Conservation (phyloP, 495 filamentous ascomycete genomes). For the Venustampulla echinocandica region DNA sequence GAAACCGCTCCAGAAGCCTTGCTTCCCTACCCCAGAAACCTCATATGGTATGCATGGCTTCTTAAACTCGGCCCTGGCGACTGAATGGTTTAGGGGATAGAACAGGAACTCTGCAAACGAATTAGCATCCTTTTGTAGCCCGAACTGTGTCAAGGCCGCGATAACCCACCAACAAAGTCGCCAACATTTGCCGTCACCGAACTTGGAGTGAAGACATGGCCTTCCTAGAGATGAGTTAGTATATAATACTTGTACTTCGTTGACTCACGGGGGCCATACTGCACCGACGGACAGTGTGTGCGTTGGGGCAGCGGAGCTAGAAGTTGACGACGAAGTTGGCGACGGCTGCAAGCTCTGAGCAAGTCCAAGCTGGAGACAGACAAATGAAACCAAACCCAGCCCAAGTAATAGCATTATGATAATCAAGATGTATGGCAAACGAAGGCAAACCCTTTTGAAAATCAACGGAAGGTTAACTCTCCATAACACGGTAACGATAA, state of each 20-base stretch:
- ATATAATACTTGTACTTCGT: neutral
- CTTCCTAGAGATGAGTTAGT: conserved; percentile 9
- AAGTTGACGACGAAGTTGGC: neutral
- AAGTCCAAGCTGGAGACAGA: neutral
- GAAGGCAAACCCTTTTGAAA: too few relatives aligned
- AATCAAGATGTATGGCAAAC: neutral
- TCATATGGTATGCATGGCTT: conserved; percentile 54
- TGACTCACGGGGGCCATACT: neutral
- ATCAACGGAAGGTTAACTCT: too few relatives aligned
- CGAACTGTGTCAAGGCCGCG: neutral
- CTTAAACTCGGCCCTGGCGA: conserved; percentile 44
- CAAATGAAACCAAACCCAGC: neutral
- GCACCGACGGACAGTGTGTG: conserved; percentile 1
- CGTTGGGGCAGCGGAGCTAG: neutral
- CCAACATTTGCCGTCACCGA: conserved; percentile 11
- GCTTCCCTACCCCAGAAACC: conserved; percentile 27
- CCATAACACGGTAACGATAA: too few relatives aligned
- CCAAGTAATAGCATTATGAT: neutral
- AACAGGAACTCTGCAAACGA: conserved; percentile 40
- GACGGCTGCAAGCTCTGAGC: too few relatives aligned
- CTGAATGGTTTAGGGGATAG: conserved; percentile 51
- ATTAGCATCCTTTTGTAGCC: neutral
- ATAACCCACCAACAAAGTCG: conserved; percentile 13
- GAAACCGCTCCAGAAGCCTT: conserved; percentile 41
- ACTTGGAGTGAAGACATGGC: conserved; percentile 10